Evolutionary conservation across 2,329 filamentous ascomycete species (phyloP), one percentile per base, ranked within the genome.

Genomic region (Diaporthe aspalathi): DNA sequence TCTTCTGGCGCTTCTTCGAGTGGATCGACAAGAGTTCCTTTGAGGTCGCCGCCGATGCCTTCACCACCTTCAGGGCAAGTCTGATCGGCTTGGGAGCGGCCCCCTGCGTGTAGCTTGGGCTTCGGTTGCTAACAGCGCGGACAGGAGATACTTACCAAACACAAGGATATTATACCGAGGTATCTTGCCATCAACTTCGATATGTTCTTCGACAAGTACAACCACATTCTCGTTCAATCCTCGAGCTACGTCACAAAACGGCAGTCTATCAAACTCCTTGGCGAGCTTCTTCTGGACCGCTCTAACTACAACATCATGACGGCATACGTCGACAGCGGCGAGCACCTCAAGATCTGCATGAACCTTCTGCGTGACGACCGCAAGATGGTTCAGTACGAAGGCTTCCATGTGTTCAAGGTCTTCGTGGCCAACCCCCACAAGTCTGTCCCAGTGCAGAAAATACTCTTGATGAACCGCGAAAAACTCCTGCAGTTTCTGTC

Each of bases 281-380:
- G 96, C 67, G 96, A 99, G 83, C 94, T 99, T 60, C 84, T 99
- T 70, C 88, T 99, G 43, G 96, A 98, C 81, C 91, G 96, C 53
- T 94, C 95, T 74, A 98, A 99, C 83, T 99, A 99, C 85, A 94
- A 91, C 79, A 94, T 98, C 79, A 99, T 99, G 96, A 98, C 95
- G 70, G 91, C 93, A 74, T 99, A 98, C 80, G 96, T 99, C 71
- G 95, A 97, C 80, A 92, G 93, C 62, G 95, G 95, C 72, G 95
- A 98, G 80, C 95, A 99, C 79, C 88, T 99, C 76, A 99, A 99
- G 84, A 93, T 98, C 74, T 96, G 95, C 84, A 99, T 99, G 96
- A 98, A 97, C 81, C 87, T 99, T 72, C 85, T 99, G 73, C 92
- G 94, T 76, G 96, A 98, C 81, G 95, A 98, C 81, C 90, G 95